Evolutionary conservation across 257 asterid species (phyloP), one percentile per base, ranked within the genome.

Genomic region (Gentiana dahurica): DNA sequence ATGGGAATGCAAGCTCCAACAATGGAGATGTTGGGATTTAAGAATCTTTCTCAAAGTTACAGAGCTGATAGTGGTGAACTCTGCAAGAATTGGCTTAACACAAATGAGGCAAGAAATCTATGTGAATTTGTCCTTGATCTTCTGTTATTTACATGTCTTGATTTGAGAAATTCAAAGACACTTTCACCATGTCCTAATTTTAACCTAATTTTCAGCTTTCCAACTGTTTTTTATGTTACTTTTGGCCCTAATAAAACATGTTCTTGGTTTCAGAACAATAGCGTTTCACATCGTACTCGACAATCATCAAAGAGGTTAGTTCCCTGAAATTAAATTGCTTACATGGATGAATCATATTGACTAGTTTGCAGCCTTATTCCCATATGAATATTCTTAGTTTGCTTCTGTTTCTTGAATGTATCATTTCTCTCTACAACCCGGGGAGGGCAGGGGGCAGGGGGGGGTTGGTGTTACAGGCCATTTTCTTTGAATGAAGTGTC

Each of bases 11-110:
- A 89, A 15, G 79, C 79, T 48, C 95, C 96, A 57, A 73, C 90
- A 3, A 88, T 88, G 90, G 96, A 88, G 77, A 82, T 75, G 95
- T 46, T 88, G 76, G 95, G 96, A 6, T 81, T 85, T 34, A 88
- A 75, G 87, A 85, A 82, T 64, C 67, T 75, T 15, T 63, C 82
- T 32, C 89, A 88, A 6, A 75, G 46, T 51, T 72, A 76, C 66
- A 75, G 95, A 50, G 70, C 86, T 0, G 89, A 88, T 41, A 85
- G 90, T 34, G 96, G 82, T 60, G 96, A 88, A 63, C 87, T 88
- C 59, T 88, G 85, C 73, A 86, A 81, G 70, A 86, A 78, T 73
- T 86, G 95, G 95, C 95, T 87, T 73, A 72, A 74, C 1, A 75
- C 65, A 67, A 90, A 83, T 65, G 95, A 88, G 95, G 96, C 85